Percentiles rank a stretch among this genome's conserved stretches.
phyloP scores from a whole-genome alignment of 257 asterid species.

The Euphrasia confusa region DNA sequence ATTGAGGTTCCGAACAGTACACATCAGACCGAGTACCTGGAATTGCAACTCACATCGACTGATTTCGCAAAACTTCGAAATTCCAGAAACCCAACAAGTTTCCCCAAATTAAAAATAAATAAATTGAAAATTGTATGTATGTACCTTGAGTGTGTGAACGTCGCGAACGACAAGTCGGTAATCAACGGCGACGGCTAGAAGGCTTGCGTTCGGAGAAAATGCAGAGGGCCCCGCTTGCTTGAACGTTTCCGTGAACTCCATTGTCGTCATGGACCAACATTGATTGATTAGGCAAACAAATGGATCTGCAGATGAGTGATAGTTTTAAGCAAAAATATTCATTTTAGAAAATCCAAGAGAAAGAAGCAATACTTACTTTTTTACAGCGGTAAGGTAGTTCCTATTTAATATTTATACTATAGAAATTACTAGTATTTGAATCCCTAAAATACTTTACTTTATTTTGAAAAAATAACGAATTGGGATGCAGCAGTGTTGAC shows the following conservation, averaged over 20 bases:
- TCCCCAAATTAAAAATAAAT: conserved; percentile 5
- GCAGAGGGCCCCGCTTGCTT: conserved; percentile 83
- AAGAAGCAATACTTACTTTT: too few species aligned
- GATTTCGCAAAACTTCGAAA: conserved; percentile 1
- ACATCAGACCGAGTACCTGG: neutral
- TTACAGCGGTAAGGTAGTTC: too few species aligned
- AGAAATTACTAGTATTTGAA: too few species aligned
- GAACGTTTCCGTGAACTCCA: conserved; percentile 90
- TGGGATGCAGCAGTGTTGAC: too few species aligned
- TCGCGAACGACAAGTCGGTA: conserved; percentile 94
- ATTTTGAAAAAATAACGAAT: too few species aligned
- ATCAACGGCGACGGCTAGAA: conserved; percentile 83
- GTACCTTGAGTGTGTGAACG: conserved; percentile 80
- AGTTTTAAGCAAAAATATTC: too few species aligned
- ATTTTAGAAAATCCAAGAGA: too few species aligned
- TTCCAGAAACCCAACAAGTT: conserved; percentile 7
- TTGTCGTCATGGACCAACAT: conserved; percentile 22
- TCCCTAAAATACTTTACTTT: too few species aligned
- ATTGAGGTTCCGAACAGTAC: neutral
- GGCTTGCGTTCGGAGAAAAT: conserved; percentile 85
- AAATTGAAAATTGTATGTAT: neutral
- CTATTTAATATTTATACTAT: too few species aligned
- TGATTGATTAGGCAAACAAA: too few species aligned
- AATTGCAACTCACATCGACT: conserved; percentile 11
- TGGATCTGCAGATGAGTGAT: too few species aligned